phyloP scores from a whole-genome alignment of 2,329 filamentous ascomycete species.

The Sporothrix mexicana region DNA sequence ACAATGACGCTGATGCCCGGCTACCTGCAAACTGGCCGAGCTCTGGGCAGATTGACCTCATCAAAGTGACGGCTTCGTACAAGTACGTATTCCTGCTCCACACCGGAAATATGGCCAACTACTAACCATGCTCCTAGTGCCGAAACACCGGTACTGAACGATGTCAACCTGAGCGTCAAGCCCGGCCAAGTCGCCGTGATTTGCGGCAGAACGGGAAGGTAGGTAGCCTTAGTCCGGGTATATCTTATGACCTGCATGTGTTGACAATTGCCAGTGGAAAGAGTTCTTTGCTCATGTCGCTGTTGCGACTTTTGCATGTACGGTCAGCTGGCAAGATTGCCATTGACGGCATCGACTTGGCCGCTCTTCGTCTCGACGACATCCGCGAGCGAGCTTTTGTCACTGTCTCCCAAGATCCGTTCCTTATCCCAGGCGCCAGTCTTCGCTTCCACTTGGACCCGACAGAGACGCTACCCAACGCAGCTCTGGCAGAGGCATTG shows the following conservation, averaged over 20 bases:
- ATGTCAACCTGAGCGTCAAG: conserved; percentile 42
- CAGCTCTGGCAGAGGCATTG: conserved; percentile 26
- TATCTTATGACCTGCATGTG: no score
- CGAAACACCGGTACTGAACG: conserved; percentile 39
- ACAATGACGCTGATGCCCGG: background rate
- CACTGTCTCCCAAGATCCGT: conserved; percentile 45
- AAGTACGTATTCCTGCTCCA: conserved; percentile 30
- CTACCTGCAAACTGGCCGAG: conserved; percentile 41
- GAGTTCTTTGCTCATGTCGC: conserved; percentile 51
- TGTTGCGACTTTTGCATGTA: conserved; percentile 57
- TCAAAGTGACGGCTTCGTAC: conserved; percentile 43
- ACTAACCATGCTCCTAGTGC: conserved; percentile 22
- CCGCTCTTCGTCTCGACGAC: conserved; percentile 48
- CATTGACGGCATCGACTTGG: conserved; percentile 56
- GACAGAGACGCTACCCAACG: conserved; percentile 25
- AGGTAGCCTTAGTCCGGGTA: no score
- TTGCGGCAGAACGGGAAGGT: conserved; percentile 60
- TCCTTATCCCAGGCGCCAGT: conserved; percentile 33
- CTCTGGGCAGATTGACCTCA: conserved; percentile 41
- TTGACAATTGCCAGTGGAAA: conserved; percentile 45
- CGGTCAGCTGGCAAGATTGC: conserved; percentile 49
- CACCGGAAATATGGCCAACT: background rate
- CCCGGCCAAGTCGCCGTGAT: conserved; percentile 57
- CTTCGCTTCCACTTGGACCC: conserved; percentile 37
- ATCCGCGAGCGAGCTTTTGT: conserved; percentile 52